phyloP scores from a whole-genome alignment of 2,329 filamentous ascomycete species.

The Incumbomyces delicatus region DNA sequence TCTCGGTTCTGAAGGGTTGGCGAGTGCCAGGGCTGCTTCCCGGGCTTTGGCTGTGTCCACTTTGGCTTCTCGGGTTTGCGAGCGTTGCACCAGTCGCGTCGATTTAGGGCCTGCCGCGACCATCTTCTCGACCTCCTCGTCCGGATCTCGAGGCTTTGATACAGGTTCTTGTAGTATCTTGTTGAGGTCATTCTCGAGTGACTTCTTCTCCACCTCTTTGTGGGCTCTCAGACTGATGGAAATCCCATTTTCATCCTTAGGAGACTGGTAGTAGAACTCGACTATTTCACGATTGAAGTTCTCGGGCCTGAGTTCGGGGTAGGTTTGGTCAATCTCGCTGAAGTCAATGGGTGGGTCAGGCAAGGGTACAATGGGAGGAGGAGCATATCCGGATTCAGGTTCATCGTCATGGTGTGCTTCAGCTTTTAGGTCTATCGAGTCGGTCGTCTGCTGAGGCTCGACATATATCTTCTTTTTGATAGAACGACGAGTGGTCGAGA shows the following conservation, averaged over 20 bases:
- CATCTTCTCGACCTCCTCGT: slow-evolving; percentile 52
- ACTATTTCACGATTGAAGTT: slow-evolving; percentile 45
- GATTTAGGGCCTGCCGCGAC: slow-evolving; percentile 54
- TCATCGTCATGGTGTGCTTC: slow-evolving; percentile 48
- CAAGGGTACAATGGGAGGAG: slow-evolving; percentile 52
- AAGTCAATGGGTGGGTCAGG: slow-evolving; percentile 37
- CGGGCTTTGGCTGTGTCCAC: slow-evolving; percentile 33
- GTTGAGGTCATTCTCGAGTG: slow-evolving; percentile 49
- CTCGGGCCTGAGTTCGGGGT: slow-evolving; percentile 43
- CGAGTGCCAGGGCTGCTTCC: slow-evolving; percentile 32
- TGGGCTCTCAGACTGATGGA: slow-evolving; percentile 51
- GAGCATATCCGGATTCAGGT: slow-evolving; percentile 82
- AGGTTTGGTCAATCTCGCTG: slow-evolving; percentile 36
- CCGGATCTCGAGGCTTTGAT: slow-evolving; percentile 22
- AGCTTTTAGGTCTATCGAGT: slow-evolving; percentile 27
- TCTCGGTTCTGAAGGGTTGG: slow-evolving; percentile 21
- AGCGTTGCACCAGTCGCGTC: slow-evolving; percentile 5
- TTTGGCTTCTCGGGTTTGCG: slow-evolving; percentile 15
- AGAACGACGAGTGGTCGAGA: slow-evolving; percentile 49
- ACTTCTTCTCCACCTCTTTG: slow-evolving; percentile 60
- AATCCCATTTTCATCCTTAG: slow-evolving; percentile 47
- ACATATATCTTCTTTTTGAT: slow-evolving; percentile 45
- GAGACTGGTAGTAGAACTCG: slow-evolving; percentile 39
- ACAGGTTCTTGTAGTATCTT: slow-evolving; percentile 22
- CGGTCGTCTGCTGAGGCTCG: slow-evolving; percentile 31